Evolutionary conservation across 306 rosid genomes (phyloP).

Genomic region (Vachellia collinsii): DNA sequence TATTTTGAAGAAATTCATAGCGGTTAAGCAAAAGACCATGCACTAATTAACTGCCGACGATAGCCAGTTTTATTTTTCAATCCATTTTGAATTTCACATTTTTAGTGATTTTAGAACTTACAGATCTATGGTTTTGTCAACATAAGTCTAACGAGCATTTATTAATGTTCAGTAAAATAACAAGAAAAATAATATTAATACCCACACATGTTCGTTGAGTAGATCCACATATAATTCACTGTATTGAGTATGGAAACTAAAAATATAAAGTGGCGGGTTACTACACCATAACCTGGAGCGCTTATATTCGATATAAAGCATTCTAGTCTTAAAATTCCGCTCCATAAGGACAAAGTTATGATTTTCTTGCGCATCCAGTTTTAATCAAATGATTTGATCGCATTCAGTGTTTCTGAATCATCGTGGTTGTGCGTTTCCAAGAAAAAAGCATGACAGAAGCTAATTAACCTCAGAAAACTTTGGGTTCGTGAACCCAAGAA

Average conservation of each 20-base stretch:
- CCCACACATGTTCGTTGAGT: background rate
- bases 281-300: background rate
- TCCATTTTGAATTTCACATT: background rate
- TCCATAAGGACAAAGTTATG: background rate
- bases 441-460: conserved; percentile 32
- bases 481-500: conserved; percentile 9
- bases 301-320: background rate
- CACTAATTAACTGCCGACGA: background rate
- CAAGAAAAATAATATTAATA: background rate
- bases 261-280: background rate
- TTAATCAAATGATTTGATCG: background rate
- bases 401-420: conserved; percentile 1
- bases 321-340: background rate
- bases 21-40: background rate
- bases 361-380: background rate
- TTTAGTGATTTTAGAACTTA: background rate
- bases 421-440: conserved; percentile 28
- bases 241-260: background rate
- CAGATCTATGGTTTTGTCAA: background rate
- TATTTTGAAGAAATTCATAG: background rate
- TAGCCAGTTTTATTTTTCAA: background rate
- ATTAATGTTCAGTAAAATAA: background rate
- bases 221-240: background rate
- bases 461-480: conserved; percentile 31
- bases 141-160: background rate